Percentiles rank a stretch among this genome's conserved stretches.
These are phyloP conservation scores for Lachancea dasiensis DNA, from an alignment of 805 yeast species.

Conservation along the genomic window DNA sequence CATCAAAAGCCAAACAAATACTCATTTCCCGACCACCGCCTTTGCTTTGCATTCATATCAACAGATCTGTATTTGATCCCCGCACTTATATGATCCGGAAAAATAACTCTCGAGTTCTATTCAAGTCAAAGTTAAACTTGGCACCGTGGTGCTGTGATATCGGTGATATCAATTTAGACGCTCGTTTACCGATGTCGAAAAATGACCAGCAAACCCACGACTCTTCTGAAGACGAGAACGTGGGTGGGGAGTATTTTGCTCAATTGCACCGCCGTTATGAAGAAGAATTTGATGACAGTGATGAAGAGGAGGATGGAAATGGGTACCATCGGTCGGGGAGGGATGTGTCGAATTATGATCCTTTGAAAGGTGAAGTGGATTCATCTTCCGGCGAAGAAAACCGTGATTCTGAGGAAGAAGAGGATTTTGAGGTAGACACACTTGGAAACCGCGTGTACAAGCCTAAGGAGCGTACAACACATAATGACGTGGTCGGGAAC, in stretches of 20 bases:
- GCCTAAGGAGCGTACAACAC: slow-evolving; percentile 11
- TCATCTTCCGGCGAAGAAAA: slow-evolving; percentile 13
- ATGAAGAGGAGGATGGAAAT: slow-evolving; percentile 27
- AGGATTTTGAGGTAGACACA: slow-evolving; percentile 26
- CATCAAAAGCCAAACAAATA: slow-evolving; percentile 79
- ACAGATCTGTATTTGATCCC: slow-evolving; percentile 90
- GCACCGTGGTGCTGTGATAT: slow-evolving; percentile 65
- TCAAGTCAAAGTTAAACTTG: slow-evolving; percentile 65
- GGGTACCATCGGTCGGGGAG: slow-evolving; percentile 8
- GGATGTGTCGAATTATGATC: slow-evolving; percentile 25
- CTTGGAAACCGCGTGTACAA: slow-evolving; percentile 29
- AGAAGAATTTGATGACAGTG: slow-evolving; percentile 32
- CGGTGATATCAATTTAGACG: slow-evolving; percentile 69
- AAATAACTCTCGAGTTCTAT: slow-evolving; percentile 74
- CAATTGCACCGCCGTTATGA: slow-evolving; percentile 29
- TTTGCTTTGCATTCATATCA: slow-evolving; percentile 76
- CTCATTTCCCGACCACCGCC: slow-evolving; percentile 78
- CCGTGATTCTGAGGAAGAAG: slow-evolving; percentile 15
- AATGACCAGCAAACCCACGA: slow-evolving; percentile 43
- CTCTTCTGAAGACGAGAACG: slow-evolving; percentile 30
- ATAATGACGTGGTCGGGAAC: slow-evolving; percentile 8
- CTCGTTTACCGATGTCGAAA: slow-evolving; percentile 62
- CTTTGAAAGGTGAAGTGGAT: slow-evolving; percentile 22
- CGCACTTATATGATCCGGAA: slow-evolving; percentile 76
- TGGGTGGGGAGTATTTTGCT: slow-evolving; percentile 28